Percentiles rank a stretch among this genome's conserved stretches.
These are phyloP conservation scores for Colletotrichum sidae DNA, from an alignment of 2,329 filamentous ascomycete species.

Conservation along the genomic window DNA sequence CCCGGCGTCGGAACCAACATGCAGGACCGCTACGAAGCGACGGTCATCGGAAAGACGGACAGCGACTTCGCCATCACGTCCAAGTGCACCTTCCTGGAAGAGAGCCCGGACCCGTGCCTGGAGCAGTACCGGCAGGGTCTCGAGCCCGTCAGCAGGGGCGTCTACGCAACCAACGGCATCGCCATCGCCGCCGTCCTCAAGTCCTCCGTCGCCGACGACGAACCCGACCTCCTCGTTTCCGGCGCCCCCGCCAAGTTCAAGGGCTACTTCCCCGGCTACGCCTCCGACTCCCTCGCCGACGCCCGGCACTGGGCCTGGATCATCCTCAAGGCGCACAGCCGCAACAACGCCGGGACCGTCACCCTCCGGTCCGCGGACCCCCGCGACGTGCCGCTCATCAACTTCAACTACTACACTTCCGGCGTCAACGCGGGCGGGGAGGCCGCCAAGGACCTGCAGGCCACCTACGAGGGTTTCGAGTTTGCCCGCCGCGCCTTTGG, in stretches of 20 bases:
- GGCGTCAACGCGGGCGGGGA: conserved; percentile 58
- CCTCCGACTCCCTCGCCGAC: conserved; percentile 55
- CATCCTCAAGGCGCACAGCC: conserved; percentile 63
- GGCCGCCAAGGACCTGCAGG: conserved; percentile 46
- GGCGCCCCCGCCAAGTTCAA: conserved; percentile 66
- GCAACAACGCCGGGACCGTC: conserved; percentile 73
- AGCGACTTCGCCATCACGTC: conserved; percentile 44
- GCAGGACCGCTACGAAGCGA: conserved; percentile 55
- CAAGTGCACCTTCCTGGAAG: conserved; percentile 47
- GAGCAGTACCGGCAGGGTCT: conserved; percentile 43
- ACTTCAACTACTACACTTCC: conserved; percentile 67
- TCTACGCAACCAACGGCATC: conserved; percentile 61
- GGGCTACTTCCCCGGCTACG: conserved; percentile 68
- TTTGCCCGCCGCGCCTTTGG: conserved; percentile 52
- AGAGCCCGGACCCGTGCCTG: conserved; percentile 50
- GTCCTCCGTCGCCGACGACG: conserved; percentile 51
- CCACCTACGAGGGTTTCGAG: conserved; percentile 47
- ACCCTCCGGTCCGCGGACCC: conserved; percentile 70
- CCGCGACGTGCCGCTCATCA: conserved; percentile 71
- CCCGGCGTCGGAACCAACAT: conserved; percentile 64
- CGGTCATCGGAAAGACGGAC: conserved; percentile 38
- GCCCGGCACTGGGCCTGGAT: conserved; percentile 54
- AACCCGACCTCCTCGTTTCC: conserved; percentile 66
- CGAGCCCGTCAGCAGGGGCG: conserved; percentile 43
- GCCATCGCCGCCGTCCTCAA: conserved; percentile 58